These are phyloP conservation scores for Pythium dissimile DNA, from an alignment of 352 stramenopile species.

Conservation along the genomic window DNA sequence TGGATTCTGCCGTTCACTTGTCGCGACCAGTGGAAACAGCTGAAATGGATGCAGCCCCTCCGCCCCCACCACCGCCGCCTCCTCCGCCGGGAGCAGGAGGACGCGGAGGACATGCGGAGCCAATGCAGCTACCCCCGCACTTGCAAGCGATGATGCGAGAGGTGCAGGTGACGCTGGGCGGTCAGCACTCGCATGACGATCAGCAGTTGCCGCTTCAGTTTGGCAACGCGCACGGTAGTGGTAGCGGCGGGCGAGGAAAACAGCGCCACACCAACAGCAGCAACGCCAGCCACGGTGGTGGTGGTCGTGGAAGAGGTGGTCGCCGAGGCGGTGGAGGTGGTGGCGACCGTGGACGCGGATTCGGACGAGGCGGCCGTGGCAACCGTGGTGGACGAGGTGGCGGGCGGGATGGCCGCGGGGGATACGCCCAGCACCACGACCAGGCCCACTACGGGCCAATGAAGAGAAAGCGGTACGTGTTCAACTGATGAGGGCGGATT, in stretches of 20 bases:
- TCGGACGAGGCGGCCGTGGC: conserved; percentile 11
- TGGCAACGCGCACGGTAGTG: neutral
- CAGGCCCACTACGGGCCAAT: conserved; percentile 12
- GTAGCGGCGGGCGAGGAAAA: neutral
- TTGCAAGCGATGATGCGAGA: conserved; percentile 54
- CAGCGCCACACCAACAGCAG: conserved; percentile 7
- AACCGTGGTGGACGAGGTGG: neutral
- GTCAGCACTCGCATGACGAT: conserved; percentile 1
- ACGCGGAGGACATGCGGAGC: neutral
- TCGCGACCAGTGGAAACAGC: conserved; percentile 3
- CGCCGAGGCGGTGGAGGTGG: conserved; percentile 19
- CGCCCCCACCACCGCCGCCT: conserved; percentile 18
- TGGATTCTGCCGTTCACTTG: neutral
- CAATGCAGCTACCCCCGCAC: conserved; percentile 36
- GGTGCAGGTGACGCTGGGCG: conserved; percentile 23
- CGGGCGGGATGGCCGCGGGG: conserved; percentile 4
- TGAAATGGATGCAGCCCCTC: neutral
- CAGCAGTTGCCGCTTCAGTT: conserved; percentile 14
- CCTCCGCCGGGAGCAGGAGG: conserved; percentile 7
- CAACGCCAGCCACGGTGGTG: neutral
- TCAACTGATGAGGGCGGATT: no score
- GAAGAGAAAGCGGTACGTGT: conserved; percentile 47
- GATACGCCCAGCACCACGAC: neutral
- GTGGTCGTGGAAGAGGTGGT: conserved; percentile 14
- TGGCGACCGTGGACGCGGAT: conserved; percentile 10